These are phyloP conservation scores for Gossypium lobatum DNA, from an alignment of 441 rosid genomes.

Conservation along the genomic window DNA sequence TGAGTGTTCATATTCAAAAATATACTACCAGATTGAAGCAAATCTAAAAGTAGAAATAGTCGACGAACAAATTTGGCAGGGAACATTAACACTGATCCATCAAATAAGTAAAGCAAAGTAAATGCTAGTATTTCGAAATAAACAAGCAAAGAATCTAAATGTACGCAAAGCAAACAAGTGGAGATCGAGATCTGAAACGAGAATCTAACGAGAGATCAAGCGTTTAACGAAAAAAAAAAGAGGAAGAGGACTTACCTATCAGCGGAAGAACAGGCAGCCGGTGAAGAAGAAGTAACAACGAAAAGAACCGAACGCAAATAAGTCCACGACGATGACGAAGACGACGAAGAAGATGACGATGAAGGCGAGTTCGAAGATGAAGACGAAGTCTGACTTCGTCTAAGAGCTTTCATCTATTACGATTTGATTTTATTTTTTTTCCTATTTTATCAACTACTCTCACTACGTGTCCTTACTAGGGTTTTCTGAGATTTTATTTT, in stretches of 20 bases:
- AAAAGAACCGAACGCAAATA: constrained; percentile 87
- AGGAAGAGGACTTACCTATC: constrained; percentile 28
- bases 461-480: constrained; percentile 21
- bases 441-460: background rate
- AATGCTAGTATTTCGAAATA: background rate
- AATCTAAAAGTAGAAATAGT: background rate
- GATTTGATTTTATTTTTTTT: background rate
- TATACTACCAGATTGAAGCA: background rate
- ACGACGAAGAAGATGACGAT: constrained; percentile 45
- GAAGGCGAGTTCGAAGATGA: constrained; percentile 69
- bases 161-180: background rate
- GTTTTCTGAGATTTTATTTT: constrained; percentile 6
- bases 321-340: constrained; percentile 75
- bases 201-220: background rate
- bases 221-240: background rate
- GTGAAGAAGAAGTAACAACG: constrained; percentile 24
- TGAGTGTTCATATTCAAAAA: background rate
- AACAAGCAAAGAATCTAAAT: constrained; percentile 3
- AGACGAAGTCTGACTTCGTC: constrained; percentile 79
- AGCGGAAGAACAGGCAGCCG: constrained; percentile 6
- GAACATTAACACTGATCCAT: background rate
- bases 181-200: background rate
- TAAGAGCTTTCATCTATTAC: constrained; percentile 78
- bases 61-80: background rate
- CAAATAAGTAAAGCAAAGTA: background rate